Evolutionary conservation across 306 rosid species (phyloP), one percentile per base, ranked within the genome.

Genomic region (Dalbergia cochinchinensis): DNA sequence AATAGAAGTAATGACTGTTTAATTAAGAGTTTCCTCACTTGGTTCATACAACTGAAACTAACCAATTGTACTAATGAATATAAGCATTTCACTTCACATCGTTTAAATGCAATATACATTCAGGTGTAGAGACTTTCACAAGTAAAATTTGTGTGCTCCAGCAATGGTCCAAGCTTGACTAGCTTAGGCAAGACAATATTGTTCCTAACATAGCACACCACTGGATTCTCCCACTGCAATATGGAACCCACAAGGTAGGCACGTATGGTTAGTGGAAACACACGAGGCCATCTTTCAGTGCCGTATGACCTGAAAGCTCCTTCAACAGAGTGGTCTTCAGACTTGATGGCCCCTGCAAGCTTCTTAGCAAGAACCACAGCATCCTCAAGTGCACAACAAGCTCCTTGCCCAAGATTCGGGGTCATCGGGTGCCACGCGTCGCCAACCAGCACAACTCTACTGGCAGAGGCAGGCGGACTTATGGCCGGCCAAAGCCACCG

Each of bases 351-450:
- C 33, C 44, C 37, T 8, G 89, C 91, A 19, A 94, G 99, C 77
- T 90, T 92, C 47, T 85, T 84, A 12, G 97, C 91, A 7, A 87
- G 86, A 73, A 87, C 78, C 61, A 87, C 87, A 7, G 99, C 80
- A 80, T 94, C 99, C 84, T 94, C 97, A 12, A 94, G 83, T 13
- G 99, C 99, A 89, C 97, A 91, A 75, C 97, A 92, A 63, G 94
- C 97, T 18, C 97, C 99, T 82, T 94, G 99, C 0, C 97, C 97
- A 1, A 94, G 97, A 86, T 94, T 94, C 0, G 99, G 99, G 11
- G 99, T 94, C 97, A 94, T 94, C 18, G 99, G 97, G 34, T 94
- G 99, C 99, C 99, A 94, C 0, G 99, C 97, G 8, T 92, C 97
- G 66, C 99, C 99, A 4, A 91, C 97, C 35, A 92, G 69, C 64